Evolutionary conservation across 768 basidiomycete species (phyloP).

Genomic region (Boletus patriciae): DNA sequence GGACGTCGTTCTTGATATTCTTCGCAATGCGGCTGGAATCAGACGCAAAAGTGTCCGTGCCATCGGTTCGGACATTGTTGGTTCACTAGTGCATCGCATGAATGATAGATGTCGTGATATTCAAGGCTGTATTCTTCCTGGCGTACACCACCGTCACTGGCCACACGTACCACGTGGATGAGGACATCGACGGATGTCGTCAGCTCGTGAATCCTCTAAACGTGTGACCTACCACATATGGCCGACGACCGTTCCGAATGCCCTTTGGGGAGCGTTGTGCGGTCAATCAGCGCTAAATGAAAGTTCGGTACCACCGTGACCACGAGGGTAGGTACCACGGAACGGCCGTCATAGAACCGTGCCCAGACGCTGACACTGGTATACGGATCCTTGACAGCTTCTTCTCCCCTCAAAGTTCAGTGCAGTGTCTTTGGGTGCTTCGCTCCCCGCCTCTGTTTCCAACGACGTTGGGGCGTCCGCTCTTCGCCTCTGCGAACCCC

Average conservation of each 20-base stretch:
- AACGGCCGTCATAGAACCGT: slow-evolving; percentile 6
- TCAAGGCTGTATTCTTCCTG: slow-evolving; percentile 10
- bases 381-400: not conserved
- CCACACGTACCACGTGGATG: not conserved
- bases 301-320: slow-evolving; percentile 2
- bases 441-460: not conserved
- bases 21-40: not conserved
- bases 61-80: not conserved
- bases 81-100: slow-evolving; percentile 4
- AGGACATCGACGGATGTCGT: not conserved
- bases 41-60: not conserved
- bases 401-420: slow-evolving; percentile 9
- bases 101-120: slow-evolving; percentile 1
- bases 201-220: not conserved
- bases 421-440: slow-evolving; percentile 19
- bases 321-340: slow-evolving; percentile 14
- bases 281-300: slow-evolving; percentile 17
- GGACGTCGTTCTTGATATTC: not conserved
- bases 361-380: slow-evolving; percentile 4
- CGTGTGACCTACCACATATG: too few relatives aligned
- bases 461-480: not conserved
- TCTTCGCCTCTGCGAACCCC: not conserved
- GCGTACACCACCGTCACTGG: not conserved
- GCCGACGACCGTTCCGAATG: not conserved
- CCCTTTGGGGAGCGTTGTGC: not conserved